Evolutionary conservation across 1,139 yeast species (phyloP), one percentile per base, ranked within the genome.

Genomic region (Debaryomycetaceae sp.): DNA sequence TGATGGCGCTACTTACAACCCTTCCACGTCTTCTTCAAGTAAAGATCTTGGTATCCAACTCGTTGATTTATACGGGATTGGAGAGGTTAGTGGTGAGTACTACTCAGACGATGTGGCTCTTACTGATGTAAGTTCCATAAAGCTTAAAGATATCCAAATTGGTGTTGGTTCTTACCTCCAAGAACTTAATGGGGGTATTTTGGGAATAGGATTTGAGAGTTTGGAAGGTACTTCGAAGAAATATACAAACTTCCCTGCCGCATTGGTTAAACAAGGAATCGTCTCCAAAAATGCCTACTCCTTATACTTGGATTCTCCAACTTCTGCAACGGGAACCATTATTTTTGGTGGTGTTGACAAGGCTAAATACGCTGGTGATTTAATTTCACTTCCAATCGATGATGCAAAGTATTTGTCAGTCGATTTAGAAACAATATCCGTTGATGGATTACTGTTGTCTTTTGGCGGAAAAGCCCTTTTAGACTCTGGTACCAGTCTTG

Each of bases 281-380:
- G 81, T 80, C 46, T 53, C 65, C 34, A 66, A 70, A 36, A 63
- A 61, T 31, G 70, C 78, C 8, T 81, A 76, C 55, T 78, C 86
- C 4, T 61, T 82, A 36, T 80, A 74, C 58, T 67, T 81, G 46
- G 68, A 71, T 41, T 63, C 67, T 15, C 45, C 58, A 5, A 62
- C 65, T 13, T 59, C 76, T 5, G 49, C 54, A n/a, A 41, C 55
- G 1, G 85, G 85, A 3, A 52, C 67, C 11, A 57, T 80, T 33
- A 63, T 79, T 34, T 80, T 80, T 54, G 86, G 86, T 4, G 86
- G 78, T 24, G 60, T 78, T 37, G 86, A 80, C 52, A 63, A 66
- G 31, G 73, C 78, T 29, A 80, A 79, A 56, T 72, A 65, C 45
- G 45, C 59, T 0, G 85, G 84, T 8, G 57, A 59, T 1, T 61